Percentiles rank a stretch among this genome's conserved stretches.
These are phyloP conservation scores for Irpex lacteus DNA, from an alignment of 1,284 basidiomycete species.

Conservation along the genomic window DNA sequence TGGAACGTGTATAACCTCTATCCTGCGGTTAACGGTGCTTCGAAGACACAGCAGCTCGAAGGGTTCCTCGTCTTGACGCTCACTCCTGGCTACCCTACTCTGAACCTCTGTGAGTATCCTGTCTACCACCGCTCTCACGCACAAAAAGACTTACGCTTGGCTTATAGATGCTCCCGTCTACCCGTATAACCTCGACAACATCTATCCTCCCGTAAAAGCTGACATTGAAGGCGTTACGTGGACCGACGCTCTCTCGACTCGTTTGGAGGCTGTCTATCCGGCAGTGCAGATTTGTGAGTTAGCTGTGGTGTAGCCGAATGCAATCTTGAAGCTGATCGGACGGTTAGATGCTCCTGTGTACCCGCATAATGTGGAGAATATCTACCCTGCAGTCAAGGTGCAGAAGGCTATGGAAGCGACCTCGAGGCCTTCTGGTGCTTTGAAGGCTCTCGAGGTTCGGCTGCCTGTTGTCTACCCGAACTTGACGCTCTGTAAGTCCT, in stretches of 20 bases:
- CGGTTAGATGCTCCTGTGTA: conserved; percentile 9
- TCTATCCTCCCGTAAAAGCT: conserved; percentile 10
- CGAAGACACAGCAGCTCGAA: not conserved
- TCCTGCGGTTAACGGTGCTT: not conserved
- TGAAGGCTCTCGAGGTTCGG: not conserved
- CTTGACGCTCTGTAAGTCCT: not conserved
- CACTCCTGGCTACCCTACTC: conserved; percentile 8
- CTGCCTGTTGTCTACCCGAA: not conserved
- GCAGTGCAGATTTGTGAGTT: conserved; percentile 15
- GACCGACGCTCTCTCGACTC: not conserved
- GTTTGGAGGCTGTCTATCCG: conserved; percentile 7
- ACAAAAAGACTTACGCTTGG: not conserved
- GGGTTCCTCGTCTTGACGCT: not conserved
- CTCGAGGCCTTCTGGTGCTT: not conserved
- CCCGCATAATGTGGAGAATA: conserved; percentile 12
- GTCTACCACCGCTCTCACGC: too few relatives aligned
- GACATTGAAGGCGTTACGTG: not conserved
- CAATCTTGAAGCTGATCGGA: not conserved
- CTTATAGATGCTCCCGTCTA: conserved; percentile 31
- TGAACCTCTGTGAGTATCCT: conserved; percentile 15
- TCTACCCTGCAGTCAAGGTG: not conserved
- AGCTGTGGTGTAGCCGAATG: not conserved
- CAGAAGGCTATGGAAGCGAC: not conserved
- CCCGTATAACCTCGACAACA: conserved; percentile 14
- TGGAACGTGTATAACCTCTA: conserved; percentile 13